Conservation (phyloP, 495 filamentous ascomycete genomes). For the Aspergillus campestris region DNA sequence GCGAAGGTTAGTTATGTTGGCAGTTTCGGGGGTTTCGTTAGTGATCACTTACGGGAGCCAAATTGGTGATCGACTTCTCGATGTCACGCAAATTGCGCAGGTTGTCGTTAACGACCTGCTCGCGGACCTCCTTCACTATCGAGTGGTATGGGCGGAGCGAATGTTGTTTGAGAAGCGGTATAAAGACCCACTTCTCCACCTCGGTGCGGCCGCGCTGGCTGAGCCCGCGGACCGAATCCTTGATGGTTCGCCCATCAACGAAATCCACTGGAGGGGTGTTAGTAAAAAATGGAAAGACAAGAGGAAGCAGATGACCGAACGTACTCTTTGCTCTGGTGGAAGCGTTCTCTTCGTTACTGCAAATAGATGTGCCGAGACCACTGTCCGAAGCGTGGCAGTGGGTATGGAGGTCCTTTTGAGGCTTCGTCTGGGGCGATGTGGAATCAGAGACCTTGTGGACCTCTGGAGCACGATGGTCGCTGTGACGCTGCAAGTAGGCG, state of each 20-base stretch:
- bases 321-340: constrained; percentile 9
- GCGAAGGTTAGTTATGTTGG: constrained; percentile 49
- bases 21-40: constrained; percentile 11
- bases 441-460: too few relatives aligned
- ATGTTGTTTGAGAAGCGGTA: constrained; percentile 46
- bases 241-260: too few relatives aligned
- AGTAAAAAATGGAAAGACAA: background rate
- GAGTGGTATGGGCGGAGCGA: constrained; percentile 68
- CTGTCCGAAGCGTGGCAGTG: constrained; percentile 42
- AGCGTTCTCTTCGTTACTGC: constrained; percentile 19
- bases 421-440: constrained; percentile 5
- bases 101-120: constrained; percentile 67
- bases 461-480: constrained; percentile 9
- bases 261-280: constrained; percentile 8
- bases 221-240: constrained; percentile 26
- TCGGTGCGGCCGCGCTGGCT: constrained; percentile 42
- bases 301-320: constrained; percentile 4
- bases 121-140: constrained; percentile 64
- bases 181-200: constrained; percentile 49
- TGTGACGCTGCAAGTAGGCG: constrained; percentile 6
- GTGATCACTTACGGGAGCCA: constrained; percentile 74
- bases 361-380: constrained; percentile 50
- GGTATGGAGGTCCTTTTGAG: constrained; percentile 5
- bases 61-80: constrained; percentile 79
- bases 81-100: constrained; percentile 81